Conservation (phyloP, 2,329 filamentous ascomycete species). For the Zymoseptoria tritici region DNA sequence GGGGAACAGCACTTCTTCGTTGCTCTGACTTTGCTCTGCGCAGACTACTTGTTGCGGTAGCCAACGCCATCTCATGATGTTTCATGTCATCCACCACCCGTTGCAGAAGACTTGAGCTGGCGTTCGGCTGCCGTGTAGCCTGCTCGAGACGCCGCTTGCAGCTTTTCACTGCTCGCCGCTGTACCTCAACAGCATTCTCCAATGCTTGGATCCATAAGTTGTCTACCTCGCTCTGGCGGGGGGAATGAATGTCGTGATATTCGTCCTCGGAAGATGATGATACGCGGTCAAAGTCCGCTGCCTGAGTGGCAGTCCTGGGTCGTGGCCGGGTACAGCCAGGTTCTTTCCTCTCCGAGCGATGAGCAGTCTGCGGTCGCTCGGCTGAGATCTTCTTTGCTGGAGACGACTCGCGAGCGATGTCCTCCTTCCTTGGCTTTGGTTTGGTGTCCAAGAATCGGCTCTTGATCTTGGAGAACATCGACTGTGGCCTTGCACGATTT, state of each 20-base stretch:
- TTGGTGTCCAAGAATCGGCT: conserved; percentile 16
- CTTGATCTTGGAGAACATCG: conserved; percentile 19
- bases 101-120: conserved; percentile 19
- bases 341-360: conserved; percentile 6
- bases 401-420: conserved; percentile 13
- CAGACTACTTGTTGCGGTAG: conserved; percentile 10
- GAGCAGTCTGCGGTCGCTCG: conserved; percentile 8
- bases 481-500: conserved; percentile 9
- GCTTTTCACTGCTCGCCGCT: conserved; percentile 12
- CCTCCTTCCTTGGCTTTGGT: conserved; percentile 2
- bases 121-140: conserved; percentile 17
- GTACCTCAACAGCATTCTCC: conserved; percentile 19
- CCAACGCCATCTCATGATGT: conserved; percentile 14
- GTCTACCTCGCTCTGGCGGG: conserved; percentile 6
- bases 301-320: background rate
- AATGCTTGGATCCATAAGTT: conserved; percentile 14
- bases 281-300: conserved; percentile 1
- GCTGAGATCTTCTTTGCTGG: conserved; percentile 6
- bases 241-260: conserved; percentile 12
- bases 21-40: conserved; percentile 9
- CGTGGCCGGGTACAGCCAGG: conserved; percentile 3
- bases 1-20: conserved; percentile 4
- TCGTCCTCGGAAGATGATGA: conserved; percentile 13
- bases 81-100: conserved; percentile 22
- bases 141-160: conserved; percentile 22